A percentile compares a stretch with the other conserved stretches of the same genome.
phyloP scores from a whole-genome alignment of 371 early-diverging fungal genomes.

The Syncephalis plumigaleata region DNA sequence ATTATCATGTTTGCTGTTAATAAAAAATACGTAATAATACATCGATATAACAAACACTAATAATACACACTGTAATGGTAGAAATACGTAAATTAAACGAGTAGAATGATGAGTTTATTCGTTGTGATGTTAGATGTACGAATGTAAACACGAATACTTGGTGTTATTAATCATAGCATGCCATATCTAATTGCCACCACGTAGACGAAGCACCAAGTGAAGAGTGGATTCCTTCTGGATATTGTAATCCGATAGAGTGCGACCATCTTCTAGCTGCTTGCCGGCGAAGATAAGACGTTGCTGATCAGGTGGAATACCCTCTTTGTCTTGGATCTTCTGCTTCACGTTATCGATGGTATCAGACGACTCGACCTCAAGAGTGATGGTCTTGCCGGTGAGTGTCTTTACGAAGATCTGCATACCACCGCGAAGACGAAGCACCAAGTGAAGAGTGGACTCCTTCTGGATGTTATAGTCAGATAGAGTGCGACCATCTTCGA shows the following conservation, averaged over 20 bases:
- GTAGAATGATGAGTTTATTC: too few species aligned
- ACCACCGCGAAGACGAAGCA: constrained; percentile 95
- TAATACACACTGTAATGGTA: too few species aligned
- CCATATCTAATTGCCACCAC: constrained; percentile 83
- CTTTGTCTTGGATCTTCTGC: constrained; percentile 94
- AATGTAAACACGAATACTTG: too few species aligned
- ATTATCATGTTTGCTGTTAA: too few species aligned
- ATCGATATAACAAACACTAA: too few species aligned
- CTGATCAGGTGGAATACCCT: constrained; percentile 54
- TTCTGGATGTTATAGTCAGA: constrained; percentile 67
- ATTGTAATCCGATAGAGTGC: constrained; percentile 71
- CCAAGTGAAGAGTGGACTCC: constrained; percentile 97
- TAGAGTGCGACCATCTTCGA: constrained; percentile 63
- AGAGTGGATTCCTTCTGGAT: constrained; percentile 73
- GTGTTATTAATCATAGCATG: too few species aligned
- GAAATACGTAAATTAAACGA: too few species aligned
- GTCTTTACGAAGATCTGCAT: constrained; percentile 96
- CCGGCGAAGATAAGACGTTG: constrained; percentile 96
- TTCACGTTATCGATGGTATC: constrained; percentile 96
- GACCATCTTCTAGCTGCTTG: constrained; percentile 90
- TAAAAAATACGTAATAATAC: too few species aligned
- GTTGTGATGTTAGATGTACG: too few species aligned
- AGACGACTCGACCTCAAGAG: constrained; percentile 92
- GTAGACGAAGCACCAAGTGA: constrained; percentile 71
- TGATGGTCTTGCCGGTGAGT: constrained; percentile 96